These are phyloP conservation scores for Chaetomiaceae sp. DNA, from an alignment of 2,329 filamentous ascomycete genomes.

Conservation along the genomic window DNA sequence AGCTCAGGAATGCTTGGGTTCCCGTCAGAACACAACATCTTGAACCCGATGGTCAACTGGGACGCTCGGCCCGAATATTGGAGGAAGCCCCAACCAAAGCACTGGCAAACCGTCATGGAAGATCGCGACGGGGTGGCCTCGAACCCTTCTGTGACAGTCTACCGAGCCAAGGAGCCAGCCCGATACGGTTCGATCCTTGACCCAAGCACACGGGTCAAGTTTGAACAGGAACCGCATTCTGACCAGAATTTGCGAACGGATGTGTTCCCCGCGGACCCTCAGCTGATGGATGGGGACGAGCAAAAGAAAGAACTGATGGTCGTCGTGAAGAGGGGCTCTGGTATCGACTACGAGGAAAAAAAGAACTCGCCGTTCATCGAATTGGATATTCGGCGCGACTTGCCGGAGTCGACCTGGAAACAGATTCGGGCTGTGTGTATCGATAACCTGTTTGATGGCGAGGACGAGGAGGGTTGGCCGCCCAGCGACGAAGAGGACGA, in stretches of 20 bases:
- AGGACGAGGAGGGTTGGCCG: not conserved
- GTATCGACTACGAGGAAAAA: slow-evolving; percentile 1
- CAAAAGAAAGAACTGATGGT: slow-evolving; percentile 3
- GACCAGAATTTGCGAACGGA: not conserved
- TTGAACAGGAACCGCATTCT: not conserved
- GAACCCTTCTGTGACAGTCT: slow-evolving; percentile 2
- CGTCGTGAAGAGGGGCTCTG: slow-evolving; percentile 3
- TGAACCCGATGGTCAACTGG: not conserved
- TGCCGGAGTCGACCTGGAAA: not conserved
- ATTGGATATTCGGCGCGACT: not conserved
- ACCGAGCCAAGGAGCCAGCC: slow-evolving; percentile 4
- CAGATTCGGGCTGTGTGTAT: not conserved
- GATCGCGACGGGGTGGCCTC: slow-evolving; percentile 1
- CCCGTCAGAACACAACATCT: not conserved
- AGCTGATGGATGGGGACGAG: not conserved
- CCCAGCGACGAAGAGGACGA: not conserved
- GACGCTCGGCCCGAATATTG: not conserved
- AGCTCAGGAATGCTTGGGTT: not conserved
- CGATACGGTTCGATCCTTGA: not conserved
- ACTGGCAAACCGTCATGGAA: slow-evolving; percentile 2
- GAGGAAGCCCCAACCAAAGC: slow-evolving; percentile 1
- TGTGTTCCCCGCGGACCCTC: slow-evolving; percentile 3
- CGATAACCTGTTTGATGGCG: not conserved
- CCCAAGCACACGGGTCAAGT: not conserved
- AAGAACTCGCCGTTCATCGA: not conserved